phyloP scores from a whole-genome alignment of 257 asterid species.

The Nicotiana tabacum region DNA sequence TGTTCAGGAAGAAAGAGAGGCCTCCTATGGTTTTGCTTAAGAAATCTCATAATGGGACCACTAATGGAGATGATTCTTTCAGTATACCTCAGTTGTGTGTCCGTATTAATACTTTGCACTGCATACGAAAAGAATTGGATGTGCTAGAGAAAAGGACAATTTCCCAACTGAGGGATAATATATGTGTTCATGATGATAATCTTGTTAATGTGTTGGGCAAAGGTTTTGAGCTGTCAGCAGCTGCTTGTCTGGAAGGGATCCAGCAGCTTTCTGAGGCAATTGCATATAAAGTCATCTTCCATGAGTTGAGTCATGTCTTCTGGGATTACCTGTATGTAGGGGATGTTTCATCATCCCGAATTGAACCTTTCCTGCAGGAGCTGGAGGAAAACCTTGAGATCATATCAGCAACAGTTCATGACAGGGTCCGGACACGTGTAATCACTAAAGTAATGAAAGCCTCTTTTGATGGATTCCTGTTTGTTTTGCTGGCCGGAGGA shows the following conservation, averaged over 20 bases:
- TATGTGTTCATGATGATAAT: conserved; percentile 36
- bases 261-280: conserved; percentile 68
- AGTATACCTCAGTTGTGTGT: conserved; percentile 56
- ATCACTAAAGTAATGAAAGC: conserved; percentile 84
- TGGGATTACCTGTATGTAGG: conserved; percentile 61
- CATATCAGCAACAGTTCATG: conserved; percentile 69
- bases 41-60: conserved; percentile 37
- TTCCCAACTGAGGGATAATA: conserved; percentile 48
- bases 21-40: conserved; percentile 31
- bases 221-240: conserved; percentile 51
- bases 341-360: conserved; percentile 61
- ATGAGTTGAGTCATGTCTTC: conserved; percentile 53
- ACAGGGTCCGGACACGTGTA: conserved; percentile 78
- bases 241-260: conserved; percentile 73
- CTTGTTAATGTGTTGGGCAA: conserved; percentile 30
- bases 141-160: conserved; percentile 50
- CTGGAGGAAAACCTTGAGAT: conserved; percentile 70
- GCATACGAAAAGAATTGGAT: conserved; percentile 70
- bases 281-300: conserved; percentile 70
- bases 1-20: conserved; percentile 72
- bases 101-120: conserved; percentile 69
- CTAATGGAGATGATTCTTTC: conserved; percentile 36
- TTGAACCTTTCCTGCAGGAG: conserved; percentile 84
- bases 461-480: conserved; percentile 71
- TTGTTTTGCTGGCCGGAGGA: conserved; percentile 82